phyloP scores from a whole-genome alignment of 1,139 yeast genomes.

The Petasospora rhodanensis region DNA sequence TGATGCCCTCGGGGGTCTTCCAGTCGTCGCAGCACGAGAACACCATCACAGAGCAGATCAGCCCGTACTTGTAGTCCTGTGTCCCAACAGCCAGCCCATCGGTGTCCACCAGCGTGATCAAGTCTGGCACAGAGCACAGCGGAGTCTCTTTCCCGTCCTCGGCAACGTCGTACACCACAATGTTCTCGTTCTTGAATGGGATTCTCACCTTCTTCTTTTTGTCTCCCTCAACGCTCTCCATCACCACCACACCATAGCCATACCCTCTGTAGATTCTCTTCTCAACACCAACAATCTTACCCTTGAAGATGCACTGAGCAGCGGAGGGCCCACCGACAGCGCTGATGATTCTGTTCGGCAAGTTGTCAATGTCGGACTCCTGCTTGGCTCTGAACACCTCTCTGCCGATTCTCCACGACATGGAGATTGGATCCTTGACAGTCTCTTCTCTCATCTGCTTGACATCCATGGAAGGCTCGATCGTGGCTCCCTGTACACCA shows the following conservation, averaged over 20 bases:
- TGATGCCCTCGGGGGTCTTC: slow-evolving; percentile 34
- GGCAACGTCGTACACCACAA: slow-evolving; percentile 28
- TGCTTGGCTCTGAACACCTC: slow-evolving; percentile 37
- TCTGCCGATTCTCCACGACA: slow-evolving; percentile 45
- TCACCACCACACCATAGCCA: slow-evolving; percentile 41
- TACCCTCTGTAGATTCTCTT: slow-evolving; percentile 39
- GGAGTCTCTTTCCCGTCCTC: too few species aligned
- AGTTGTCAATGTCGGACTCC: slow-evolving; percentile 31
- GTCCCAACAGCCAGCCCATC: slow-evolving; percentile 44
- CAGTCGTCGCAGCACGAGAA: slow-evolving; percentile 36
- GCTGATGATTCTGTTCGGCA: slow-evolving; percentile 35
- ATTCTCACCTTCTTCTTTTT: slow-evolving; percentile 25
- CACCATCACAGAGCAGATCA: slow-evolving; percentile 37
- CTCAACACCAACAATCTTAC: slow-evolving; percentile 41
- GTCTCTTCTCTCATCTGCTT: slow-evolving; percentile 27
- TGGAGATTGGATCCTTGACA: slow-evolving; percentile 34
- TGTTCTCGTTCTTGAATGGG: slow-evolving; percentile 43
- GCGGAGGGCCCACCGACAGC: slow-evolving; percentile 35
- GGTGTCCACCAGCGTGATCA: slow-evolving; percentile 38
- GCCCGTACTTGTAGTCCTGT: slow-evolving; percentile 41
- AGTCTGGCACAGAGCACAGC: slow-evolving; percentile 41
- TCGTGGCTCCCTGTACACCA: slow-evolving; percentile 36
- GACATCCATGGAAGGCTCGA: slow-evolving; percentile 32
- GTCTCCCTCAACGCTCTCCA: slow-evolving; percentile 22
- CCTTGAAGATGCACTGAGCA: slow-evolving; percentile 35